Evolutionary conservation across 1,139 yeast genomes (phyloP).

Genomic region (Candida sp.): DNA sequence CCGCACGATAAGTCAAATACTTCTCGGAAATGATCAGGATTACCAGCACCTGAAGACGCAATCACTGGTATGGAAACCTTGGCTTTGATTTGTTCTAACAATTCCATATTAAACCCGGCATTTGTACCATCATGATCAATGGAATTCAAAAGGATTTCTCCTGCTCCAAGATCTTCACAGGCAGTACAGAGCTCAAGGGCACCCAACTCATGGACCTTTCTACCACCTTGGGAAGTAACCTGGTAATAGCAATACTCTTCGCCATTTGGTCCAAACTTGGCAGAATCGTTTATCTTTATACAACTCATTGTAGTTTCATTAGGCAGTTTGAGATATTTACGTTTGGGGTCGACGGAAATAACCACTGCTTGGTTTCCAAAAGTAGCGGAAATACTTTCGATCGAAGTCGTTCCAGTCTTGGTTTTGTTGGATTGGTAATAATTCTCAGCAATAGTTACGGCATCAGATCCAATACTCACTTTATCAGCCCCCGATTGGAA

Average conservation of each 20-base stretch:
- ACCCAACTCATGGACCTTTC: slow-evolving; percentile 85
- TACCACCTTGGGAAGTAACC: slow-evolving; percentile 95
- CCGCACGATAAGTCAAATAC: slow-evolving; percentile 73
- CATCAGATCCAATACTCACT: slow-evolving; percentile 97
- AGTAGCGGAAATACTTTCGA: slow-evolving; percentile 85
- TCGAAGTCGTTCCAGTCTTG: slow-evolving; percentile 76
- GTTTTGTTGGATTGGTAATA: slow-evolving; percentile 57
- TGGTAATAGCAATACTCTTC: slow-evolving; percentile 90
- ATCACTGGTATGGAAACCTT: slow-evolving; percentile 87
- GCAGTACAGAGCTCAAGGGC: slow-evolving; percentile 87
- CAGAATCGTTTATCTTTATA: slow-evolving; percentile 42
- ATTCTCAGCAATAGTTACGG: slow-evolving; percentile 84
- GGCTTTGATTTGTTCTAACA: slow-evolving; percentile 70
- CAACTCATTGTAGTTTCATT: slow-evolving; percentile 54
- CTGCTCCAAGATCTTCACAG: slow-evolving; percentile 94
- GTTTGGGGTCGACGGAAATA: slow-evolving; percentile 92
- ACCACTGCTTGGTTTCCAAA: slow-evolving; percentile 98
- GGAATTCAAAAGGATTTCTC: slow-evolving; percentile 87
- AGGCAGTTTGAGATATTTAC: slow-evolving; percentile 69
- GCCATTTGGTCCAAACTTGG: slow-evolving; percentile 74
- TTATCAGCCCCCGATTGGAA: slow-evolving; percentile 97
- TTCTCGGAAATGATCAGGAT: slow-evolving; percentile 82
- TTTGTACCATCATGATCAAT: slow-evolving; percentile 97
- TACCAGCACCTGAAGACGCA: slow-evolving; percentile 97
- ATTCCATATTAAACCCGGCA: slow-evolving; percentile 85